Percentiles rank a stretch among this genome's conserved stretches.
Evolutionary conservation across 140 eudicot species (phyloP).

Genomic region (Flaveria floridana): DNA sequence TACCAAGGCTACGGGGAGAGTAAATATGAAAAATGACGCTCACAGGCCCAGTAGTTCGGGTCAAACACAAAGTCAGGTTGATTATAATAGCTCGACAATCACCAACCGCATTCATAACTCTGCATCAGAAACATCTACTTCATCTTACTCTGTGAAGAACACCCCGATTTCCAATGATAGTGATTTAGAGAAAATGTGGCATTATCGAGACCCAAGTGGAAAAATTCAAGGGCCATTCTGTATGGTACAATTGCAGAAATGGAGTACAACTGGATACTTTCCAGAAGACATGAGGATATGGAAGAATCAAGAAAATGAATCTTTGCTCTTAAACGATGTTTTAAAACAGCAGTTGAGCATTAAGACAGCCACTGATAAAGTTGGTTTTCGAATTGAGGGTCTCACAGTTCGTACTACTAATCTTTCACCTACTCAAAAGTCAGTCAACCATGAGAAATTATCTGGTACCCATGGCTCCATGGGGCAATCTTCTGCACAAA

Average conservation of each 20-base stretch:
- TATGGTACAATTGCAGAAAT: slow-evolving; percentile 73
- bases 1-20: slow-evolving; percentile 29
- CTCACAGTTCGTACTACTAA: slow-evolving; percentile 21
- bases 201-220: slow-evolving; percentile 81
- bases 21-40: slow-evolving; percentile 11
- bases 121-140: slow-evolving; percentile 45
- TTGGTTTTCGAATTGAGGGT: slow-evolving; percentile 32
- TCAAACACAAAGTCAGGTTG: slow-evolving; percentile 34
- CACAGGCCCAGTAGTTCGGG: slow-evolving; percentile 26
- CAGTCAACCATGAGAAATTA: slow-evolving; percentile 35
- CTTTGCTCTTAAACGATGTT: slow-evolving; percentile 61
- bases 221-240: slow-evolving; percentile 85
- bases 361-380: slow-evolving; percentile 27
- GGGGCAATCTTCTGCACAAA: slow-evolving; percentile 42
- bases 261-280: slow-evolving; percentile 78
- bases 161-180: slow-evolving; percentile 26
- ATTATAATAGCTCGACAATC: slow-evolving; percentile 23
- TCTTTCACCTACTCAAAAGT: slow-evolving; percentile 22
- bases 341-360: slow-evolving; percentile 41
- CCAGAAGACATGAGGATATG: slow-evolving; percentile 79
- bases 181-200: slow-evolving; percentile 58
- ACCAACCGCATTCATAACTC: slow-evolving; percentile 29
- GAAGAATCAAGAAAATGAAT: slow-evolving; percentile 54
- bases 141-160: slow-evolving; percentile 41
- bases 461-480: slow-evolving; percentile 23